Evolutionary conservation across 202 grass and related monocot species (phyloP), one percentile per base, ranked within the genome.

Genomic region (Zoysia matrella): DNA sequence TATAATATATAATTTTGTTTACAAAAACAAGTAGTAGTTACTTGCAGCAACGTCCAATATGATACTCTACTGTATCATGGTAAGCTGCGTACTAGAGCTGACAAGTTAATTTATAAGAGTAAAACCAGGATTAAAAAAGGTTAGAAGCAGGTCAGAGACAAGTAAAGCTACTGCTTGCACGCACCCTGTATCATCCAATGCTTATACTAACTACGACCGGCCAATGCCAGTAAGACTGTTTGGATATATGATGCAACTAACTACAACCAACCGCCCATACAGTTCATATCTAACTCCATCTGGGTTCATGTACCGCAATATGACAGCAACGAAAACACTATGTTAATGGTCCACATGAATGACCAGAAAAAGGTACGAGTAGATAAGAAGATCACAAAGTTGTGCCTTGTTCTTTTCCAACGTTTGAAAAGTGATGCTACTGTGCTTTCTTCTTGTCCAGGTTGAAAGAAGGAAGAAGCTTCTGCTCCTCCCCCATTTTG

Each of bases 231-330:
- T 75, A 64, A 15, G 71, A 80, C 78, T 8, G 8, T 82, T 55
- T 13, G 72, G 72, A 82, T 50, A 80, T 50, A 60, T 60, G 22
- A 78, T 51, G 42, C 30, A 75, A 16, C 69, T 74, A 88, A 83
- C 62, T 50, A 36, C 41, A 74, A 60, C 75, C 80, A 79, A 84
- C 75, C 80, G 2, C 67, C 42, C 8, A 13, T 63, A 3, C 80
- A 71, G 16, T 81, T 86, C 84, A 18, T 70, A 70, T 81, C 72
- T 61, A 81, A 76, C 47, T 64, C 11, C 7, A 9, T 52, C 16
- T 77, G 39, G 15, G 52, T 36, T 57, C 55, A 60, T 36, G 71
- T 58, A 60, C 13, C 47, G 49, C 8, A 42, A 16, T 11, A 58
- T 67, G 71, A 67, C 61, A 42, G 41, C 40, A 46, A 80, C 52